phyloP scores from a whole-genome alignment of 306 rosid species.

The Citrullus amarus region DNA sequence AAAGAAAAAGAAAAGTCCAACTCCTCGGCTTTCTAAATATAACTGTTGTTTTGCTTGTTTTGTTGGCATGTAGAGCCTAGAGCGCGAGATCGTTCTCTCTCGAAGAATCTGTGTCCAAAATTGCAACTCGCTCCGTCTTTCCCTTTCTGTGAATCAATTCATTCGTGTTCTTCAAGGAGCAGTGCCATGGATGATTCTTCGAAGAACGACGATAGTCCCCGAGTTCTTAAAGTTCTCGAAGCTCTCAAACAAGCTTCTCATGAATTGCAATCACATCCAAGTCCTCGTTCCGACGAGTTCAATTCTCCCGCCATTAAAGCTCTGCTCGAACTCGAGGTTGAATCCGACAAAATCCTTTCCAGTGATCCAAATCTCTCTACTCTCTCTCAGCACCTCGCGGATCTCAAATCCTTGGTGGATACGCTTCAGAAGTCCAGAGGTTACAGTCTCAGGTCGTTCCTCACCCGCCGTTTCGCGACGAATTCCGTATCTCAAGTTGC shows the following conservation, averaged over 20 bases:
- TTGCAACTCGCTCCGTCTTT: not conserved
- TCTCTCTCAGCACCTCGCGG: conserved; percentile 45
- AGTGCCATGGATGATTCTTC: conserved; percentile 33
- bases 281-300: conserved; percentile 25
- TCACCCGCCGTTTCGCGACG: conserved; percentile 47
- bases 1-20: not conserved
- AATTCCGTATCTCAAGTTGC: conserved; percentile 63
- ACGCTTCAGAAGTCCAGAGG: conserved; percentile 19
- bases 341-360: conserved; percentile 51
- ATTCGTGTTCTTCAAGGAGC: not conserved
- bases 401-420: conserved; percentile 42
- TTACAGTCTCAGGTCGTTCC: conserved; percentile 32
- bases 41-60: not conserved
- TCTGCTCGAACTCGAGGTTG: conserved; percentile 57
- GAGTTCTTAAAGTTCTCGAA: conserved; percentile 52
- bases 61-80: not conserved
- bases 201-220: conserved; percentile 20
- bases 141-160: not conserved
- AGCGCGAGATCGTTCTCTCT: not conserved
- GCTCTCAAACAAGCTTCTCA: conserved; percentile 83
- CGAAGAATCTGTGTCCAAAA: not conserved
- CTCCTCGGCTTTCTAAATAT: not conserved
- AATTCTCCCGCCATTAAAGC: conserved; percentile 65
- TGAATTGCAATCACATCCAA: conserved; percentile 37
- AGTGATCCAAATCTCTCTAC: conserved; percentile 37